Evolutionary conservation across 441 rosid species (phyloP), one percentile per base, ranked within the genome.

Genomic region (Biscutella auriculata): DNA sequence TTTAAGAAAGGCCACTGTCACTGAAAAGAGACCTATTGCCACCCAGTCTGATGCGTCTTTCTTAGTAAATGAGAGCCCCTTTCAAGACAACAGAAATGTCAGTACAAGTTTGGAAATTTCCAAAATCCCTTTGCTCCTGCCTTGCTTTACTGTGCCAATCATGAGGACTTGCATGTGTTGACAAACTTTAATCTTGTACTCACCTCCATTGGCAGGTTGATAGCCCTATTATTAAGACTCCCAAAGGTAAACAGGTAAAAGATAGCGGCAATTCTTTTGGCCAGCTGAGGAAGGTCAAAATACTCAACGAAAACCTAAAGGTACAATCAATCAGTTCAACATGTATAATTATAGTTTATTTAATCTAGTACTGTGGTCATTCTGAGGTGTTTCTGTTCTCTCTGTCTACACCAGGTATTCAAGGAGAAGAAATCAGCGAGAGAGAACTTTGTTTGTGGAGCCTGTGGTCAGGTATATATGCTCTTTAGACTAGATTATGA

Each of bases 391-490:
- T 54, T 62, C 65, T 25, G 6, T 57, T 30, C 56, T 67, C 19
- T 30, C 39, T 52, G 16, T 47, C 46, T 41, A 35, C 47, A 61
- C 40, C 81, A 94, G 95, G 56, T 70, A 46, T 87, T 81, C 66
- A 84, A 85, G 81, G 96, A 81, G 82, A 94, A 90, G 77, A 94
- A 94, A 75, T 80, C 97, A 19, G 82, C 99, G 10, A 81, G 97
- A 72, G 96, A 87, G 76, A 90, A 76, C 42, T 94, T 90, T 63
- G 91, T 86, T 58, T 87, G 99, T 35, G 96, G 96, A 60, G 97
- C 99, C 54, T 87, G 97, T 72, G 92, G 94, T 72, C 96, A 87
- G 97, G 97, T 94, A 68, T 32, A 69, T 46, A 45, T 58, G 39
- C 66, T 54, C 47, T 17, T 53, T 52, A 43, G 30, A 60, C 55